Percentiles rank a stretch among this genome's conserved stretches.
Evolutionary conservation across 108 stramenopile genomes (phyloP).

Genomic region (Phaeodactylum tricornutum): DNA sequence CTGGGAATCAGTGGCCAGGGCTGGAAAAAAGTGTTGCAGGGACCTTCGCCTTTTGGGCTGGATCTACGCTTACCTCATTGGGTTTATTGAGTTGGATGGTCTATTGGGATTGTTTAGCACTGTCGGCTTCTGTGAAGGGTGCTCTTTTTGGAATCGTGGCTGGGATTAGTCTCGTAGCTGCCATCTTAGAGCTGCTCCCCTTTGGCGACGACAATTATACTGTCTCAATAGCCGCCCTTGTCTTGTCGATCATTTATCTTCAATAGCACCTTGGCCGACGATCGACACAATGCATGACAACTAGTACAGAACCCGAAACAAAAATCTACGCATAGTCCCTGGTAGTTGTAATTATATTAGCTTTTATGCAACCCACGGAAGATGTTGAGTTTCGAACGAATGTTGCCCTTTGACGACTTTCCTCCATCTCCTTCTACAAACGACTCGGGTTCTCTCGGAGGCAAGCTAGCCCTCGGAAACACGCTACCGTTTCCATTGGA

Average conservation of each 20-base stretch:
- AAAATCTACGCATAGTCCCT: no score
- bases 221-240: constrained; percentile 54
- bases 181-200: constrained; percentile 58
- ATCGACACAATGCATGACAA: no score
- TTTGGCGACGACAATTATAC: constrained; percentile 73
- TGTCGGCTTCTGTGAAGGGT: constrained; percentile 8
- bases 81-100: constrained; percentile 40
- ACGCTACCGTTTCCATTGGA: no score
- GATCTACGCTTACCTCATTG: constrained; percentile 25
- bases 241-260: constrained; percentile 17
- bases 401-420: no score
- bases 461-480: no score
- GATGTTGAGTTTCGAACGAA: no score
- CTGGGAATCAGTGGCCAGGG: constrained; percentile 45
- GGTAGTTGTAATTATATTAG: no score
- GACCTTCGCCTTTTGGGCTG: constrained; percentile 44
- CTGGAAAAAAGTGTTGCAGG: constrained; percentile 59
- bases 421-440: no score
- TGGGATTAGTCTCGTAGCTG: constrained; percentile 32
- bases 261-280: no score
- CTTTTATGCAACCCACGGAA: no score
- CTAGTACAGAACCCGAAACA: no score
- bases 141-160: constrained; percentile 27
- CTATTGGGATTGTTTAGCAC: constrained; percentile 25
- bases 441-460: no score